Base-by-base conservation (phyloP, 805 yeast species). In the Zygosaccharomyces bailii region DNA sequence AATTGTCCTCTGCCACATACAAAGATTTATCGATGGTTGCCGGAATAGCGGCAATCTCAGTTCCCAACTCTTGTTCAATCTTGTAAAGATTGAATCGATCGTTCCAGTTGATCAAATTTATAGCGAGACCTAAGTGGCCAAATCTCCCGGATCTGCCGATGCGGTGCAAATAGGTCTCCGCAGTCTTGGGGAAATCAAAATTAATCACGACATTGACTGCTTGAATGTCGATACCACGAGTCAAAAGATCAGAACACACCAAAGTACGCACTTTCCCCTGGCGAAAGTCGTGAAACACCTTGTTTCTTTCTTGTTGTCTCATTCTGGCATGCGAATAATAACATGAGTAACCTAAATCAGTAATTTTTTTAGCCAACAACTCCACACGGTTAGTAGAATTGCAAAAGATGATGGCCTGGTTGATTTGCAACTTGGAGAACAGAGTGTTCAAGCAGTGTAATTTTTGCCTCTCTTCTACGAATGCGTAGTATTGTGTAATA, bases 101-200 rank as follows among this genome's bases (percentile, higher is more conserved):
- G 60, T 89, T 82, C 96, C 97, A 91, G 67, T 90, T 87, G 72
- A 93, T 88, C 59, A 93, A 78, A 71, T 93, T 93, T 62, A 93
- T 89, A 24, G 99, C 99, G 64, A 93, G 77, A 75, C 99, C 99
- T 63, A 90, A 80, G 67, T 93, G 99, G 54, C 99, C 99, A 61
- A 87, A 93, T 75, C 99, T 86, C 56, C 99, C 98, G 5, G 97
- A 89, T 75, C 99, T 88, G 76, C 98, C 98, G 57, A 91, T 93
- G 77, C 98, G 86, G 72, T 93, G 99, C 57, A 93, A 77, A 66
- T 93, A 93, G 32, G 98, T 93, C 68, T 93, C 99, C 5, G 98
- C 97, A 43, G 84, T 88, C 68, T 91, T 91, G 50, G 99, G 99
- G 84, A 93, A 93, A 68, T 93, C 99, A 66, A 93, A 93, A 72